Evolutionary conservation across 2,329 filamentous ascomycete genomes (phyloP).

Genomic region (Aspergillus transmontanensis): DNA sequence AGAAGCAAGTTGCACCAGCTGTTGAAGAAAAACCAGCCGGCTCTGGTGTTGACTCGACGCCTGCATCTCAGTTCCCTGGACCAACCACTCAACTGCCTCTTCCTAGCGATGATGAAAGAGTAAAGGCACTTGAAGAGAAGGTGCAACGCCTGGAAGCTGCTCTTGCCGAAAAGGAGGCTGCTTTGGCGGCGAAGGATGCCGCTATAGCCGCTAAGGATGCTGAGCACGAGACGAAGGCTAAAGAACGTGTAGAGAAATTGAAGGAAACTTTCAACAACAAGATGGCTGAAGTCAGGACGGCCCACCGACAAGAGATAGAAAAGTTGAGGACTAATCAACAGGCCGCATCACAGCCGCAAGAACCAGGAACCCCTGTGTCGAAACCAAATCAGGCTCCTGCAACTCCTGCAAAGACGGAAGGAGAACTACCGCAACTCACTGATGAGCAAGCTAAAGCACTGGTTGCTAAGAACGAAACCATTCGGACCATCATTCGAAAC

Average conservation of each 20-base stretch:
- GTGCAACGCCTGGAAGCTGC: constrained; percentile 56
- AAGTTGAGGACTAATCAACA: constrained; percentile 50
- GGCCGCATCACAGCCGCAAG: constrained; percentile 20
- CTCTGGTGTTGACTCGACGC: constrained; percentile 41
- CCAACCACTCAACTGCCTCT: constrained; percentile 26
- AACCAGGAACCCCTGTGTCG: constrained; percentile 25
- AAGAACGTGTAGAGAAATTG: constrained; percentile 57
- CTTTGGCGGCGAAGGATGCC: constrained; percentile 50
- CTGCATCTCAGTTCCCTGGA: constrained; percentile 35
- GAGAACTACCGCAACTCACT: constrained; percentile 45
- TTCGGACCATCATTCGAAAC: constrained; percentile 54
- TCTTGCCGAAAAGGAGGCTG: constrained; percentile 51
- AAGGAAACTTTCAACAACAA: constrained; percentile 72
- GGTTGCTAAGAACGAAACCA: constrained; percentile 51
- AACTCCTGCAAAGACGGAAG: constrained; percentile 35
- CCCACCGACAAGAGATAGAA: constrained; percentile 54
- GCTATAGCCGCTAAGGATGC: constrained; percentile 51
- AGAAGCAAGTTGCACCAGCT: constrained; percentile 32
- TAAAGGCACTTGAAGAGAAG: constrained; percentile 63
- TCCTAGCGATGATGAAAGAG: constrained; percentile 56
- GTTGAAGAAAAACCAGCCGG: constrained; percentile 57
- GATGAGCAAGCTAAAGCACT: constrained; percentile 55
- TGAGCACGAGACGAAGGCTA: constrained; percentile 52
- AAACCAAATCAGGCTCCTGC: constrained; percentile 28
- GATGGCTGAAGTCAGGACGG: constrained; percentile 57